phyloP scores from a whole-genome alignment of 2,329 filamentous ascomycete species.

The Ustulina deusta region DNA sequence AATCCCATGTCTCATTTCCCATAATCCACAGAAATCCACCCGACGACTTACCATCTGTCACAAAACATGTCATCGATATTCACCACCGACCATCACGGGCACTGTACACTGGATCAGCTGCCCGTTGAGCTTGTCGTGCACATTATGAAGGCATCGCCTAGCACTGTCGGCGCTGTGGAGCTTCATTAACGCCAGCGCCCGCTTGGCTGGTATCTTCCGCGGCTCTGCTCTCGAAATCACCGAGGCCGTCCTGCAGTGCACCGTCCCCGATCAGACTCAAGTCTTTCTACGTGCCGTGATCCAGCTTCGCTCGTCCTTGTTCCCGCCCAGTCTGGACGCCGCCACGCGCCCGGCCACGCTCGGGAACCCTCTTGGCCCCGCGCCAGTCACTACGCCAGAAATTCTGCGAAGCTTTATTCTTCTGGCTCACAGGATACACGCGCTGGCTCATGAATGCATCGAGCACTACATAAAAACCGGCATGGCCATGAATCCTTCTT shows the following conservation, averaged over 20 bases:
- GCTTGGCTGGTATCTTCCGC: conserved; percentile 10
- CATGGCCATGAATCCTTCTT: conserved; percentile 17
- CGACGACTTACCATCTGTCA: not conserved
- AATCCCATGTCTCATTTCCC: too few relatives aligned
- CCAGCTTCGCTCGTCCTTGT: conserved; percentile 5
- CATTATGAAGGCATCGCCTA: conserved; percentile 8
- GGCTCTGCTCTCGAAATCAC: conserved; percentile 7
- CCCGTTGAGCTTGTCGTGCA: conserved; percentile 16
- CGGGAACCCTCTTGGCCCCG: not conserved
- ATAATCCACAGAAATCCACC: not conserved
- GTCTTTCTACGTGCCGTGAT: conserved; percentile 1
- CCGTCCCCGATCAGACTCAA: not conserved
- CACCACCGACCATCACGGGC: not conserved
- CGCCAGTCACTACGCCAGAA: conserved; percentile 2
- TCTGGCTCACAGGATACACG: conserved; percentile 12
- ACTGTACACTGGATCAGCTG: not conserved
- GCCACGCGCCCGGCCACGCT: not conserved
- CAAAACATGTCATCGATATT: not conserved
- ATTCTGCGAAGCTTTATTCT: conserved; percentile 3
- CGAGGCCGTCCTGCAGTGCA: not conserved
- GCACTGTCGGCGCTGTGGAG: conserved; percentile 15
- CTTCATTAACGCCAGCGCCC: conserved; percentile 10
- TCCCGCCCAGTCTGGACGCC: not conserved
- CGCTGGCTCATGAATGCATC: conserved; percentile 13
- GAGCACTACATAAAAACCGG: conserved; percentile 4